These are phyloP conservation scores for Phytophthora aleatoria DNA, from an alignment of 352 stramenopile genomes.

Conservation along the genomic window DNA sequence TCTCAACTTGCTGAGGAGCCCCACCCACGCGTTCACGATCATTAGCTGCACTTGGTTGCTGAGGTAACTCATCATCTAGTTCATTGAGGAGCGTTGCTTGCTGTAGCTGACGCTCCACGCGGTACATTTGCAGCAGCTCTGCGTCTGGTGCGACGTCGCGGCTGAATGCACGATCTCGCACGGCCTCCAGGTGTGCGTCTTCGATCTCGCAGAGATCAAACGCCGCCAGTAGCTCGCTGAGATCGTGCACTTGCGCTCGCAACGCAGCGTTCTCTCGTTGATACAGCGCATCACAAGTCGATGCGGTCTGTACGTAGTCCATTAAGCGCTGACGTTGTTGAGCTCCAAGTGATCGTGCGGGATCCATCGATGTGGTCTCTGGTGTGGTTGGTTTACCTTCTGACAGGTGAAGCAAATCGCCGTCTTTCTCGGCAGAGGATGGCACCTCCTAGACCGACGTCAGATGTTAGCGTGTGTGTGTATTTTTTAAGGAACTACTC, in stretches of 20 bases:
- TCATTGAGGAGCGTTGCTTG: constrained; percentile 3
- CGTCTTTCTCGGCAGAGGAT: constrained; percentile 16
- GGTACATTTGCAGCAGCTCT: constrained; percentile 20
- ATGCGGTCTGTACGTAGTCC: constrained; percentile 8
- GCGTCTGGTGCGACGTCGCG: constrained; percentile 23
- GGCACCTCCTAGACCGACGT: neutral
- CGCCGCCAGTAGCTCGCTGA: constrained; percentile 31
- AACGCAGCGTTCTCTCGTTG: constrained; percentile 22
- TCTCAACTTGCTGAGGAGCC: constrained; percentile 1
- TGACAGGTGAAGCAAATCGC: neutral
- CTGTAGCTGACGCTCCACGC: constrained; percentile 16
- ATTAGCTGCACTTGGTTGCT: neutral
- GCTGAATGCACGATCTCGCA: constrained; percentile 33
- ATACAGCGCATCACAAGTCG: constrained; percentile 14
- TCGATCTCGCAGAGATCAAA: constrained; percentile 36
- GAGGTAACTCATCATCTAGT: neutral
- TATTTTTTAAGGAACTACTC: constrained; percentile 23
- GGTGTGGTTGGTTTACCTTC: neutral
- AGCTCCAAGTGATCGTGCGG: neutral
- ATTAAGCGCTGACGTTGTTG: constrained; percentile 4
- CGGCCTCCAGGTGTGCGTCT: constrained; percentile 21
- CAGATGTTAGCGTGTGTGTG: constrained; percentile 9
- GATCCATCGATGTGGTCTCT: constrained; percentile 1
- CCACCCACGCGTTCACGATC: neutral
- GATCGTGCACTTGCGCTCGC: constrained; percentile 31